phyloP scores from a whole-genome alignment of 331 rosid species.

The Dryas integrifolia region DNA sequence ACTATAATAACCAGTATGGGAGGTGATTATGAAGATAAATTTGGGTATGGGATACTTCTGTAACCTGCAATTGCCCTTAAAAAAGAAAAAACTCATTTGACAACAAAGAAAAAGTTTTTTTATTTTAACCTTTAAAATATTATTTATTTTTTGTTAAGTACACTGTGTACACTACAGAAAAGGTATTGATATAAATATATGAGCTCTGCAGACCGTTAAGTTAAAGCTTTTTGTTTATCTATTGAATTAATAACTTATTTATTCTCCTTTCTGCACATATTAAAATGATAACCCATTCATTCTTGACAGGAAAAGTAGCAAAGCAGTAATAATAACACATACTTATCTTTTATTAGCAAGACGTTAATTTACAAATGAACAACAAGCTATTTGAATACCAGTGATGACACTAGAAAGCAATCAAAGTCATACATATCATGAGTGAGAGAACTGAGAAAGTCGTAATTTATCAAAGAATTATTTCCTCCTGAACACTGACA shows the following conservation, averaged over 20 bases:
- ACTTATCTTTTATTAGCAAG: not conserved
- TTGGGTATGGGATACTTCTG: too few relatives aligned
- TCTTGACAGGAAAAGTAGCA: not conserved
- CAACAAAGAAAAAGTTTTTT: too few relatives aligned
- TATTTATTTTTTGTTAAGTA: too few relatives aligned
- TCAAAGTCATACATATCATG: not conserved
- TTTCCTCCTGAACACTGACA: slow-evolving; percentile 85
- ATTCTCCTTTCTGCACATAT: not conserved
- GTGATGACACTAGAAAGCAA: not conserved
- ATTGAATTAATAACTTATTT: not conserved
- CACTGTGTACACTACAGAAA: too few relatives aligned
- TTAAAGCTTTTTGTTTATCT: too few relatives aligned
- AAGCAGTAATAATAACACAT: not conserved
- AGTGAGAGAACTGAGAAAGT: slow-evolving; percentile 6
- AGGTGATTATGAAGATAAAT: too few relatives aligned
- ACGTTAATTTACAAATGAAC: slow-evolving; percentile 18
- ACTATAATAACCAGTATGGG: too few relatives aligned
- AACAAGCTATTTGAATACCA: not conserved
- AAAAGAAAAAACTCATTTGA: too few relatives aligned
- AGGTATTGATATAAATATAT: too few relatives aligned
- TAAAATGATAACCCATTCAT: not conserved
- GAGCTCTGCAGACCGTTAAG: too few relatives aligned
- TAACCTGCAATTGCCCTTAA: too few relatives aligned
- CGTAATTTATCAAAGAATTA: slow-evolving; percentile 47
- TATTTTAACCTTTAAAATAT: too few relatives aligned